Evolutionary conservation across 768 basidiomycete genomes (phyloP).

Genomic region (Phlebiopsis gigantea): DNA sequence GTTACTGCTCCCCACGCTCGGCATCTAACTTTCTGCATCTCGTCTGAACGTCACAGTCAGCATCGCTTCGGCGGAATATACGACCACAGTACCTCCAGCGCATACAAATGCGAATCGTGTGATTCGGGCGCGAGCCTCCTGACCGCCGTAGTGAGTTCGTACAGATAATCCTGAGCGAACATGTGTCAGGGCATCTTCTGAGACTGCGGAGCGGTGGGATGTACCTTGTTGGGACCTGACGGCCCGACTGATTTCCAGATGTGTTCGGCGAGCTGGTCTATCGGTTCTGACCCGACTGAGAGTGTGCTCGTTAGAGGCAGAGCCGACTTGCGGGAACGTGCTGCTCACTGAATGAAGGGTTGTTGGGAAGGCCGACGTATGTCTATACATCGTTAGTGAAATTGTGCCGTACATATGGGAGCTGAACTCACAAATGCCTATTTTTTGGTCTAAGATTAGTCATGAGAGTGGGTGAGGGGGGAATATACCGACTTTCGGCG

Average conservation of each 20-base stretch:
- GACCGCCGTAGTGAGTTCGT: conserved; percentile 67
- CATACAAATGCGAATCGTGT: conserved; percentile 68
- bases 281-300: conserved; percentile 76
- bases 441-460: too few relatives aligned
- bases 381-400: conserved; percentile 38
- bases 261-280: conserved; percentile 57
- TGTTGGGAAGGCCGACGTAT: conserved; percentile 83
- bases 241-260: conserved; percentile 81
- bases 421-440: conserved; percentile 39
- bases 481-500: conserved; percentile 42
- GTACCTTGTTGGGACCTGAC: conserved; percentile 86
- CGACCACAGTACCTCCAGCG: conserved; percentile 63
- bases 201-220: background rate
- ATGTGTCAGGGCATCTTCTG: background rate
- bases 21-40: conserved; percentile 21
- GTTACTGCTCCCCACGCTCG: background rate
- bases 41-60: conserved; percentile 11
- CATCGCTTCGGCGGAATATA: background rate
- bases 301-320: background rate
- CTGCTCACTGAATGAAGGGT: conserved; percentile 84
- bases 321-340: background rate
- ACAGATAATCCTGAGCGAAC: conserved; percentile 73
- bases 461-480: conserved; percentile 27
- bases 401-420: background rate
- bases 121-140: conserved; percentile 70